Conservation (phyloP, 257 asterid genomes). For the Linderniella brevidens region DNA sequence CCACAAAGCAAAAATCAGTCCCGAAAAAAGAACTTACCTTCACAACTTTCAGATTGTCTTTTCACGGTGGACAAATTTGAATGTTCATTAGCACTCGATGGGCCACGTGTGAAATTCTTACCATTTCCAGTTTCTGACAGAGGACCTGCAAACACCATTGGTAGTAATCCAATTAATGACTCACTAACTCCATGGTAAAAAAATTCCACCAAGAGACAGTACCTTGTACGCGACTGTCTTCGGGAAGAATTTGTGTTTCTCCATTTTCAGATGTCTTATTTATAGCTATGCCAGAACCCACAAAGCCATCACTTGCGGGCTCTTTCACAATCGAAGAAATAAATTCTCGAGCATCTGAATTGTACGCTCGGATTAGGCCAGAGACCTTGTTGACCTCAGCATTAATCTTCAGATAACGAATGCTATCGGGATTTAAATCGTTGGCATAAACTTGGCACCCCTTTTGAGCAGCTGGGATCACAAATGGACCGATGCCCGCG, state of each 20-base stretch:
- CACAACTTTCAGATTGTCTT: slow-evolving; percentile 32
- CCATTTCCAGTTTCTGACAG: slow-evolving; percentile 17
- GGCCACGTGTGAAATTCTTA: slow-evolving; percentile 15
- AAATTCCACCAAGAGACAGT: slow-evolving; percentile 2
- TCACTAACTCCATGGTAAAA: too few species aligned
- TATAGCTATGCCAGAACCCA: slow-evolving; percentile 15
- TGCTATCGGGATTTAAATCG: slow-evolving; percentile 84
- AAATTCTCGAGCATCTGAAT: slow-evolving; percentile 74
- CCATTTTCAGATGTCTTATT: slow-evolving; percentile 18
- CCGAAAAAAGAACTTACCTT: too few species aligned
- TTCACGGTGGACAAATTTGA: slow-evolving; percentile 22
- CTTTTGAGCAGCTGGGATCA: slow-evolving; percentile 89
- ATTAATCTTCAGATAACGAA: slow-evolving; percentile 60
- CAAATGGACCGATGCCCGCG: slow-evolving; percentile 93
- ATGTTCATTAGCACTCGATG: slow-evolving; percentile 16
- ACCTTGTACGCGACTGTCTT: background rate
- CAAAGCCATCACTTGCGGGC: slow-evolving; percentile 33
- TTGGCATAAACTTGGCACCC: slow-evolving; percentile 88
- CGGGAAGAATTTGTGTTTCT: slow-evolving; percentile 12
- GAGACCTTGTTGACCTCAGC: slow-evolving; percentile 70
- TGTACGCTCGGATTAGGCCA: slow-evolving; percentile 50
- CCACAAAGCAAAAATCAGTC: slow-evolving; percentile 25
- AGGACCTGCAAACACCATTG: background rate
- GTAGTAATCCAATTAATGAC: too few species aligned
- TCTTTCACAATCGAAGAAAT: slow-evolving; percentile 36